Percentiles rank a stretch among this genome's conserved stretches.
Evolutionary conservation across 1,284 basidiomycete species (phyloP).

Genomic region (Leccinum holopus): DNA sequence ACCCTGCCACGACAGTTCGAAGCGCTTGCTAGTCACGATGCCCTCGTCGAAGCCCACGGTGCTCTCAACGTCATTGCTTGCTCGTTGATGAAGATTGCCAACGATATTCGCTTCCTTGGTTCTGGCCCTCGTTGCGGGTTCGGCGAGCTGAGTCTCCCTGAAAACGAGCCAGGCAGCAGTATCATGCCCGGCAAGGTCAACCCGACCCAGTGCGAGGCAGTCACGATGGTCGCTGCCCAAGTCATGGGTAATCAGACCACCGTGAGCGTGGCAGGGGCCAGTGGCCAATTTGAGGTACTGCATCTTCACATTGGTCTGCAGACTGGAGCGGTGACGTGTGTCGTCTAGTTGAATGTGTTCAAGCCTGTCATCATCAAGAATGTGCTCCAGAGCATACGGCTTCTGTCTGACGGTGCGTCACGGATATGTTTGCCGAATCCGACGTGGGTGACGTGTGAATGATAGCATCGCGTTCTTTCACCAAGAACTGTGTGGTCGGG

Average conservation of each 20-base stretch:
- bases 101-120: constrained; percentile 97
- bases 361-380: constrained; percentile 99
- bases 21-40: constrained; percentile 95
- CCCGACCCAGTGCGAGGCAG: constrained; percentile 98
- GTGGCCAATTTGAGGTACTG: constrained; percentile 92
- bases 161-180: constrained; percentile 98
- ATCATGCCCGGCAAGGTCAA: constrained; percentile 99
- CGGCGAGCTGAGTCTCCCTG: constrained; percentile 92
- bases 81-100: constrained; percentile 99
- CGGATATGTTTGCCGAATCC: background rate
- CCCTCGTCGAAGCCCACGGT: constrained; percentile 95
- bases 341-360: constrained; percentile 88
- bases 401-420: constrained; percentile 82
- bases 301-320: constrained; percentile 1
- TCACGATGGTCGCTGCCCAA: constrained; percentile 99
- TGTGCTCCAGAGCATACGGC: constrained; percentile 91
- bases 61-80: constrained; percentile 94
- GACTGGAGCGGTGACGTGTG: constrained; percentile 10
- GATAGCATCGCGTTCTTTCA: constrained; percentile 84
- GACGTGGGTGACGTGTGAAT: constrained; percentile 8
- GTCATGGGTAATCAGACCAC: constrained; percentile 98
- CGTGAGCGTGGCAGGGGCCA: constrained; percentile 91
- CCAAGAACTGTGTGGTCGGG: constrained; percentile 95
- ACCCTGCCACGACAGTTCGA: constrained; percentile 68
- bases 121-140: constrained; percentile 98